Evolutionary conservation across 208 protist genomes (phyloP), one percentile per base, ranked within the genome.

Genomic region (Balamuthia mandrillaris): DNA sequence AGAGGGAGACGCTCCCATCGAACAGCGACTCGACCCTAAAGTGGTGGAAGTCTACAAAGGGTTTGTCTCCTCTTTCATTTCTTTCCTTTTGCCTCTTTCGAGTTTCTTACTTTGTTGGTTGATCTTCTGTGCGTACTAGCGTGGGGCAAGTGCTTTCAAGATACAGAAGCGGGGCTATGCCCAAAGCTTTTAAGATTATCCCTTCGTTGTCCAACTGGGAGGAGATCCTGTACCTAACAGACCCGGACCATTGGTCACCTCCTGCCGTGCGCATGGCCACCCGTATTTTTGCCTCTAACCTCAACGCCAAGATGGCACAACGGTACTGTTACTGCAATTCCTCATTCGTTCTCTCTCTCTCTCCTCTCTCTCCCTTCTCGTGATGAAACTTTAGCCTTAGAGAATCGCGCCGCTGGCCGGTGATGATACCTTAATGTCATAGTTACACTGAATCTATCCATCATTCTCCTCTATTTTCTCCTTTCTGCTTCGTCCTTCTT

Each of bases 131-230:
- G 49, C 3, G 4, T 10, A 52, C 45, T 41, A 91, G 83, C 7
- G 95, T 99, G 45, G 98, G 97, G 39, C 91, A 86, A 42, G 89
- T 99, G 35, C 90, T 99, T 65, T 93, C 95, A 79, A 91, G 84
- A 21, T 99, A 99, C 92, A 96, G 93, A n/a, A 96, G 94, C 29
- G 98, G 98, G 37, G 99, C 99, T 91, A 90, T 99, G 12, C 98
- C 98, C 27, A 99, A 99, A 92, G 97, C 98, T 18, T 98, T 99
- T 90, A 99, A 99, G 91, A 95, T 99, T 52, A 88, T 99, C 47
- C 98, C 98, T 45, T 94, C 95, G 45, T 93, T 99, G 27, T 89
- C 92, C 42, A 96, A 97, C 90, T 99, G 98, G 98, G 97, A 99
- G 93, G 96, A 98, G 91, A 91, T 99, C 51, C 81, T 99, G 45